Evolutionary conservation across 2,329 filamentous ascomycete genomes (phyloP).

Genomic region (Hymenoscyphus fructigenus): DNA sequence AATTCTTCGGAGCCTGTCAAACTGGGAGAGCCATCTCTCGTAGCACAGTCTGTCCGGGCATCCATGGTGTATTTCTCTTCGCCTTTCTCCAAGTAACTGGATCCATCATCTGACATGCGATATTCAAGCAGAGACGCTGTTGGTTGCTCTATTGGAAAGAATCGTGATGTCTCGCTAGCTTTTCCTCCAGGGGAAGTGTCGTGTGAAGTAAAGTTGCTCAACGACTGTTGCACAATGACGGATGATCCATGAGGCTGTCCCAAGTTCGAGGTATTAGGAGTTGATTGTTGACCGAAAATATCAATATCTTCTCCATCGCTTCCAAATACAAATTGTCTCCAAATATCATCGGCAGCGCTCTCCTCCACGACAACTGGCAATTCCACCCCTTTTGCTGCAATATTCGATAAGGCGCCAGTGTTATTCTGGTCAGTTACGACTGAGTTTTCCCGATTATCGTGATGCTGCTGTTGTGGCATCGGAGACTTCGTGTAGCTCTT

Average conservation of each 20-base stretch:
- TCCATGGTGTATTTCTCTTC: background rate
- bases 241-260: background rate
- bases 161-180: background rate
- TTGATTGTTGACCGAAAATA: background rate
- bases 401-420: background rate
- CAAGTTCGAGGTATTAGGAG: background rate
- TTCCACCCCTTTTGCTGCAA: background rate
- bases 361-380: conserved; percentile 4
- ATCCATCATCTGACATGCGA: background rate
- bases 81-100: background rate
- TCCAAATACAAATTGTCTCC: conserved; percentile 35
- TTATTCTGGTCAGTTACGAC: background rate
- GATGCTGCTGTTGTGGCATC: background rate
- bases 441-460: background rate
- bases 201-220: background rate
- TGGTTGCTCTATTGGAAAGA: background rate
- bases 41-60: background rate
- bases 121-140: background rate
- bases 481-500: background rate
- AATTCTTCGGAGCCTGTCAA: background rate
- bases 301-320: conserved; percentile 21
- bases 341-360: conserved; percentile 25
- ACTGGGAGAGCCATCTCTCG: background rate
- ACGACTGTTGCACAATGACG: background rate
- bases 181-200: background rate